A percentile compares a stretch with the other conserved stretches of the same genome.
Evolutionary conservation across 2,329 filamentous ascomycete species (phyloP).

Genomic region (Fusarium acutatum): DNA sequence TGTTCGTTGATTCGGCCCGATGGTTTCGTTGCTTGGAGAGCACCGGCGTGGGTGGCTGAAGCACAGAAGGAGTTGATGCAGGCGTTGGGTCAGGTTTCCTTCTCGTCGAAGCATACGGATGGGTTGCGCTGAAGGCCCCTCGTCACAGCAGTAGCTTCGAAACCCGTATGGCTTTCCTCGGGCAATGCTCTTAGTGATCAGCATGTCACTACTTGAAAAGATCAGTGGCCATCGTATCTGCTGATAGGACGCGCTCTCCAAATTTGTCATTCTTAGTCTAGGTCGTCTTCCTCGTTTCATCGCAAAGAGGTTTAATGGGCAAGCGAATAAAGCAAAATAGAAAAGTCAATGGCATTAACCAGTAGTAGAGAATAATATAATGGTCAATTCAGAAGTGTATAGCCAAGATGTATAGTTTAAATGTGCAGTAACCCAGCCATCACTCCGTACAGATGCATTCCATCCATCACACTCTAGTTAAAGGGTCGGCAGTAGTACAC

Average conservation of each 20-base stretch:
- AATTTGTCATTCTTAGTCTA: fast-evolving
- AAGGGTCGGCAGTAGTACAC: background rate
- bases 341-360: fast-evolving
- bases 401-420: too few relatives aligned
- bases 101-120: fast-evolving
- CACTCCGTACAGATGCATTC: fast-evolving
- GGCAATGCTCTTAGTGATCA: too few relatives aligned
- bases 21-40: conserved; percentile 24
- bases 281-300: background rate
- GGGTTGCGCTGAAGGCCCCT: fast-evolving
- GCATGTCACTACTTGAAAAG: too few relatives aligned
- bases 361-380: background rate
- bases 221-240: fast-evolving
- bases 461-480: background rate
- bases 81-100: background rate
- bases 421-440: fast-evolving
- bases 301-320: fast-evolving
- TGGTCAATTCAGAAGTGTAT: fast-evolving
- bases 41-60: background rate
- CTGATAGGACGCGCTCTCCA: fast-evolving
- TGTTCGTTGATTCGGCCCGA: conserved; percentile 16
- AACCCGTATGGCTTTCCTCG: too few relatives aligned
- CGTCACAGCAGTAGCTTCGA: too few relatives aligned
- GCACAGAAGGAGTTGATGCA: background rate
- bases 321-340: fast-evolving